A percentile compares a stretch with the other conserved stretches of the same genome.
Evolutionary conservation across 257 asterid species (phyloP).

Genomic region (Lithospermum erythrorhizon): DNA sequence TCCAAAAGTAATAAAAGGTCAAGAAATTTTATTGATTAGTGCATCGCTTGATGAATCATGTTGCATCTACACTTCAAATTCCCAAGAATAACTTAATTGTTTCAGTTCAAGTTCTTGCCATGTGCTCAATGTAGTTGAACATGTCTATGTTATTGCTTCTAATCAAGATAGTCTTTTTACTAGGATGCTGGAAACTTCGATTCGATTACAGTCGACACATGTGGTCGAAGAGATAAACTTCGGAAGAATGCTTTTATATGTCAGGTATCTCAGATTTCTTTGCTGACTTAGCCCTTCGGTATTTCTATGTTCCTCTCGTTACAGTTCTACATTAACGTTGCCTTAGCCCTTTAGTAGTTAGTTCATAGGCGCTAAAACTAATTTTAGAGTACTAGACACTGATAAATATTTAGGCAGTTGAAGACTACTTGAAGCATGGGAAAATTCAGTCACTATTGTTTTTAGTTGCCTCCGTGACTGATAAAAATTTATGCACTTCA

Average conservation of each 20-base stretch:
- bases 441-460: no score
- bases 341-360: not conserved
- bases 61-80: not conserved
- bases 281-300: not conserved
- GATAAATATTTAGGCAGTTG: no score
- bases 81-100: not conserved
- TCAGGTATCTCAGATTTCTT: constrained; percentile 16
- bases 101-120: not conserved
- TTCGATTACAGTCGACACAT: constrained; percentile 7
- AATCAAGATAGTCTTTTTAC: constrained; percentile 3
- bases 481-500: no score
- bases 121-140: not conserved
- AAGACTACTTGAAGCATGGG: no score
- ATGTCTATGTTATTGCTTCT: not conserved
- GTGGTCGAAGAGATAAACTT: constrained; percentile 8
- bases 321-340: not conserved
- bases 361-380: not conserved
- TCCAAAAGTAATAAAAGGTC: not conserved
- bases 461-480: no score
- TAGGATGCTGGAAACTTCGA: constrained; percentile 24
- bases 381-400: not conserved
- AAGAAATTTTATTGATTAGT: not conserved
- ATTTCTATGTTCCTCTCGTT: not conserved
- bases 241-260: constrained; percentile 26
- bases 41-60: not conserved